These are phyloP conservation scores for Debaryomycetaceae sp. DNA, from an alignment of 1,139 yeast genomes.

Conservation along the genomic window DNA sequence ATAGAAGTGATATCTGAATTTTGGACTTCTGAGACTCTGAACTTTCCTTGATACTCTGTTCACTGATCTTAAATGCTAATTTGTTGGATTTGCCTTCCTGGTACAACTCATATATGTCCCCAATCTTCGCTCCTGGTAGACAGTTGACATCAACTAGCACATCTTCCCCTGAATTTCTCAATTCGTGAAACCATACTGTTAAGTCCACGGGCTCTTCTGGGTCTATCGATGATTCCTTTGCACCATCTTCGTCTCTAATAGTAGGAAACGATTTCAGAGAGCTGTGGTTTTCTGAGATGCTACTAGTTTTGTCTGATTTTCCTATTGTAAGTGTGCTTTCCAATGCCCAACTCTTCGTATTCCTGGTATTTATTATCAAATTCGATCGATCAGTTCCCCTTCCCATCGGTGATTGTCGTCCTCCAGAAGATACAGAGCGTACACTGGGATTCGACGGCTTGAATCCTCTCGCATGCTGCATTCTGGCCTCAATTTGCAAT, in stretches of 20 bases:
- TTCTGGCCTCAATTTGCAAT: conserved; percentile 4
- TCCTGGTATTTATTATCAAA: conserved; percentile 14
- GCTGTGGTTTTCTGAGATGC: neutral
- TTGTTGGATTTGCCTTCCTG: conserved; percentile 27
- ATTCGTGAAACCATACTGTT: conserved; percentile 74
- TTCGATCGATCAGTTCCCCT: conserved; percentile 23
- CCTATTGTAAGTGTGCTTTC: conserved; percentile 10
- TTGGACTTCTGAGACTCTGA: conserved; percentile 3
- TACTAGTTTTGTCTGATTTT: neutral
- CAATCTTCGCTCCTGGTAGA: conserved; percentile 56
- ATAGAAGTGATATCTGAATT: conserved; percentile 51
- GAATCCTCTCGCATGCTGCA: conserved; percentile 31
- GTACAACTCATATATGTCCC: conserved; percentile 71
- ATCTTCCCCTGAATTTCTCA: conserved; percentile 53
- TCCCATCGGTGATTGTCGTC: neutral
- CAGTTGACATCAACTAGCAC: conserved; percentile 59
- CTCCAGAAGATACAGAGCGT: neutral
- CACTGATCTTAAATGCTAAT: conserved; percentile 22
- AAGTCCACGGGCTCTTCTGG: conserved; percentile 35
- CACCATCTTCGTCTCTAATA: neutral
- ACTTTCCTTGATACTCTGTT: conserved; percentile 12
- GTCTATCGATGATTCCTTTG: conserved; percentile 2
- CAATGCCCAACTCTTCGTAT: neutral
- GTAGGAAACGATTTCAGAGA: neutral
- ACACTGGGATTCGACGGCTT: conserved; percentile 7